Conservation (phyloP, 2,329 filamentous ascomycete genomes). For the Didymella glomerata region DNA sequence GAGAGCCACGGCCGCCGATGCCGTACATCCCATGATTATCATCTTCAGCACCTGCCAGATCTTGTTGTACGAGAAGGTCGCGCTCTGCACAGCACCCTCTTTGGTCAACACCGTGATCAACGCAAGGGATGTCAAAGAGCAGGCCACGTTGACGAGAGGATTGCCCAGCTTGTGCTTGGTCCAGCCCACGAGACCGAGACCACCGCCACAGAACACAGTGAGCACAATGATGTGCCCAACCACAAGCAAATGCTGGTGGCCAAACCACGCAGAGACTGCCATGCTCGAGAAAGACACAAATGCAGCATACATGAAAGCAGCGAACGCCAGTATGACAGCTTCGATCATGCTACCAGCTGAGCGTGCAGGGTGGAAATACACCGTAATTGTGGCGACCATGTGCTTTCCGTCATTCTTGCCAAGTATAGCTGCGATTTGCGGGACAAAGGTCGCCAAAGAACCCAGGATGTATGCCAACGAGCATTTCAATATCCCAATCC, state of each 20-base stretch:
- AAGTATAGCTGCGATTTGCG: slow-evolving; percentile 74
- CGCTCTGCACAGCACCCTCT: slow-evolving; percentile 84
- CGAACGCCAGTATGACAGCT: slow-evolving; percentile 76
- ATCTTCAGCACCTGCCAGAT: slow-evolving; percentile 73
- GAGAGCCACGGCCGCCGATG: slow-evolving; percentile 63
- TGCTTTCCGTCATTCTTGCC: slow-evolving; percentile 92
- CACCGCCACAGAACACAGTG: slow-evolving; percentile 83
- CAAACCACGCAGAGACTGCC: slow-evolving; percentile 84
- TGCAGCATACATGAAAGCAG: slow-evolving; percentile 81
- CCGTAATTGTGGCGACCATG: slow-evolving; percentile 89
- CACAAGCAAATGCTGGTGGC: slow-evolving; percentile 69
- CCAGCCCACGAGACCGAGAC: slow-evolving; percentile 88
- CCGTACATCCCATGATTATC: slow-evolving; percentile 64
- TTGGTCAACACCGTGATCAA: slow-evolving; percentile 92
- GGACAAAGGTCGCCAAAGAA: slow-evolving; percentile 84
- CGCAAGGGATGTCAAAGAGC: slow-evolving; percentile 84
- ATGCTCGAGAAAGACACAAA: slow-evolving; percentile 83
- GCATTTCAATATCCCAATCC: slow-evolving; percentile 86
- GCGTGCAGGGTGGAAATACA: slow-evolving; percentile 92
- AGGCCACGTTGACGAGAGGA: slow-evolving; percentile 79
- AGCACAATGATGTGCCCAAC: slow-evolving; percentile 82
- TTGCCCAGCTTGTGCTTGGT: slow-evolving; percentile 81
- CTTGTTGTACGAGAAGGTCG: slow-evolving; percentile 81
- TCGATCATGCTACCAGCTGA: slow-evolving; percentile 90
- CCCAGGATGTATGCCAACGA: slow-evolving; percentile 88